A percentile compares a stretch with the other conserved stretches of the same genome.
Evolutionary conservation across 129 eudicot species (phyloP).

Genomic region (Saussurea involucrata): DNA sequence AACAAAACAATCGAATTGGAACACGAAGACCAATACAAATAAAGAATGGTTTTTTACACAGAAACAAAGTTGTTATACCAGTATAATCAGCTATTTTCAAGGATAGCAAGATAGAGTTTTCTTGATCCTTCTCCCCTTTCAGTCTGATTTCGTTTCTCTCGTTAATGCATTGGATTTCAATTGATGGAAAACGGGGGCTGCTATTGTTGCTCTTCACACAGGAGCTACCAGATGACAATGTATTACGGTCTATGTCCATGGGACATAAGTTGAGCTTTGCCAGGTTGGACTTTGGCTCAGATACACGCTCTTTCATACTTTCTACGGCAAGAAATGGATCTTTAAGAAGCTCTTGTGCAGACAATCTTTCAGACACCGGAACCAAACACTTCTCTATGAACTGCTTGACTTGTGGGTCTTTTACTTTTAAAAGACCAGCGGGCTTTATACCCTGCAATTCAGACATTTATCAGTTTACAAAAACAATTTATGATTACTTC

Average conservation of each 20-base stretch:
- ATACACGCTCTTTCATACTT: slow-evolving; percentile 23
- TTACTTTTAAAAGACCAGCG: slow-evolving; percentile 38
- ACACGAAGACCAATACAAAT: not conserved
- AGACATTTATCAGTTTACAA: not conserved
- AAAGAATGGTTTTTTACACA: not conserved
- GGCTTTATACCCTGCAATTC: slow-evolving; percentile 39
- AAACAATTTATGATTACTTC: not conserved
- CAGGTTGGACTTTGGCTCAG: slow-evolving; percentile 18
- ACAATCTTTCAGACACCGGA: slow-evolving; percentile 39
- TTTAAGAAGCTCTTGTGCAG: slow-evolving; percentile 46
- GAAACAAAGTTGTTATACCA: slow-evolving; percentile 39
- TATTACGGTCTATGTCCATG: slow-evolving; percentile 56
- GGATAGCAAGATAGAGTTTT: slow-evolving; percentile 37
- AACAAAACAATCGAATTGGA: not conserved
- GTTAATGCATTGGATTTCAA: slow-evolving; percentile 30
- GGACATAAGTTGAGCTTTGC: slow-evolving; percentile 21
- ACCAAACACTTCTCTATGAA: slow-evolving; percentile 55
- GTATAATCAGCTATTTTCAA: slow-evolving; percentile 38
- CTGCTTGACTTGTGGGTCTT: slow-evolving; percentile 38
- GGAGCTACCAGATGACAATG: slow-evolving; percentile 25
- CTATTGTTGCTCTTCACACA: slow-evolving; percentile 25
- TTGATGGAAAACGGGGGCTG: slow-evolving; percentile 20
- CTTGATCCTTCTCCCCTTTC: slow-evolving; percentile 45
- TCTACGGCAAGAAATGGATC: slow-evolving; percentile 46
- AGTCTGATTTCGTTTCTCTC: slow-evolving; percentile 48